Evolutionary conservation across 257 asterid species (phyloP).

Genomic region (Nicotiana benthamiana): DNA sequence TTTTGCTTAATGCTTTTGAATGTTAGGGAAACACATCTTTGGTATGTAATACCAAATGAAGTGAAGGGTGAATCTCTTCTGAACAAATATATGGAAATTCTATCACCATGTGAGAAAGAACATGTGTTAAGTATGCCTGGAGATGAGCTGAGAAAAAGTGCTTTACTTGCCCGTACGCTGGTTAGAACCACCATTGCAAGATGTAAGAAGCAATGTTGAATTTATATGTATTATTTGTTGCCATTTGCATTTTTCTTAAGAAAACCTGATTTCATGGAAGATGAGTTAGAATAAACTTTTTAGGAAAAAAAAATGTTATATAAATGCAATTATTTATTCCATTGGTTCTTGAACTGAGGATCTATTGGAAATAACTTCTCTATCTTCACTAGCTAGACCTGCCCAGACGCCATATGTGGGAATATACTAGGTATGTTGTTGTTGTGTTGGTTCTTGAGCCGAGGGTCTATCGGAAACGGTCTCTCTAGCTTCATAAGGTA

Average conservation of each 20-base stretch:
- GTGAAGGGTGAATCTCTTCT: slow-evolving; percentile 50
- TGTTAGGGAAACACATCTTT: slow-evolving; percentile 72
- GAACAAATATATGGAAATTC: slow-evolving; percentile 46
- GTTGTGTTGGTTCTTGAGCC: too few species aligned
- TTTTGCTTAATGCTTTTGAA: background rate
- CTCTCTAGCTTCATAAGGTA: too few species aligned
- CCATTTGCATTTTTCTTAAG: background rate
- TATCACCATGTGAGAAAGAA: slow-evolving; percentile 66
- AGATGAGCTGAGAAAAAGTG: slow-evolving; percentile 55
- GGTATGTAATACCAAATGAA: slow-evolving; percentile 71
- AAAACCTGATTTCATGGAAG: background rate
- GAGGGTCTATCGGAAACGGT: too few species aligned
- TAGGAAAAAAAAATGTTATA: too few species aligned
- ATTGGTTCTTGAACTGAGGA: too few species aligned
- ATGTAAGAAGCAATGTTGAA: slow-evolving; percentile 35
- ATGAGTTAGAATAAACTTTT: too few species aligned
- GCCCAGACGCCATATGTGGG: too few species aligned
- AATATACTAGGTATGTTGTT: too few species aligned
- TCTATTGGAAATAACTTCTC: too few species aligned
- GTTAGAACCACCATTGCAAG: slow-evolving; percentile 80
- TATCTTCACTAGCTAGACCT: too few species aligned
- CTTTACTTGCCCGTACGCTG: slow-evolving; percentile 61
- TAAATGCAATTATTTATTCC: too few species aligned
- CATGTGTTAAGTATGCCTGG: slow-evolving; percentile 34
- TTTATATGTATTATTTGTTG: background rate